Evolutionary conservation across 371 early-diverging fungal genomes (phyloP).

Genomic region (Saksenaea oblongispora): DNA sequence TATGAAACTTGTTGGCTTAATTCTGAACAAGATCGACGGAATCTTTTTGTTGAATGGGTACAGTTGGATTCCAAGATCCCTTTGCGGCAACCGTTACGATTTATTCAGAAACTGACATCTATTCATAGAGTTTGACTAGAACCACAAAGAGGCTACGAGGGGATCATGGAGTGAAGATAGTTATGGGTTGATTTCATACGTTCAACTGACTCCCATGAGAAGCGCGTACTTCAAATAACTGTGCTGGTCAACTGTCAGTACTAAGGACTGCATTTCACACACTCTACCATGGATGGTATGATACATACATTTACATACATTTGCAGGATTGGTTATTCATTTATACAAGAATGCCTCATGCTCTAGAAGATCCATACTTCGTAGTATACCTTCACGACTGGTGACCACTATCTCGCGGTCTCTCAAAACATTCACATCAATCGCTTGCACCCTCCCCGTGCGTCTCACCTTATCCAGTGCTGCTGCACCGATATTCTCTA

Average conservation of each 20-base stretch:
- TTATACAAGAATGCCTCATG: neutral
- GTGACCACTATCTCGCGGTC: conserved; percentile 21
- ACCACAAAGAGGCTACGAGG: too few relatives aligned
- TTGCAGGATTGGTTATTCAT: neutral
- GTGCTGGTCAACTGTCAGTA: too few relatives aligned
- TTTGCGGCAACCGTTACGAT: too few relatives aligned
- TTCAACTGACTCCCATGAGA: too few relatives aligned
- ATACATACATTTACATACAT: neutral
- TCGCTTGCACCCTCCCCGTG: conserved; percentile 5
- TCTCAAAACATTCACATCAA: conserved; percentile 23
- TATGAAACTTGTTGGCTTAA: too few relatives aligned
- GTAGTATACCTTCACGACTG: conserved; percentile 14
- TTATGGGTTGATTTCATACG: neutral
- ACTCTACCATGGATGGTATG: neutral
- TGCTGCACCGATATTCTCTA: neutral
- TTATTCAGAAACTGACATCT: too few relatives aligned
- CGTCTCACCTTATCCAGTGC: neutral
- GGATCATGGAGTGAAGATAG: too few relatives aligned
- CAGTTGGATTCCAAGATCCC: too few relatives aligned
- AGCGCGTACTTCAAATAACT: too few relatives aligned
- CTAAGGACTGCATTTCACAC: neutral
- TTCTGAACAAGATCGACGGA: too few relatives aligned
- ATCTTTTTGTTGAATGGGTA: too few relatives aligned
- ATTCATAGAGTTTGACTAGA: too few relatives aligned
- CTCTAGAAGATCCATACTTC: conserved; percentile 1